Percentiles rank a stretch among this genome's conserved stretches.
These are phyloP conservation scores for Jacaranda mimosifolia DNA, from an alignment of 257 asterid species.

Conservation along the genomic window DNA sequence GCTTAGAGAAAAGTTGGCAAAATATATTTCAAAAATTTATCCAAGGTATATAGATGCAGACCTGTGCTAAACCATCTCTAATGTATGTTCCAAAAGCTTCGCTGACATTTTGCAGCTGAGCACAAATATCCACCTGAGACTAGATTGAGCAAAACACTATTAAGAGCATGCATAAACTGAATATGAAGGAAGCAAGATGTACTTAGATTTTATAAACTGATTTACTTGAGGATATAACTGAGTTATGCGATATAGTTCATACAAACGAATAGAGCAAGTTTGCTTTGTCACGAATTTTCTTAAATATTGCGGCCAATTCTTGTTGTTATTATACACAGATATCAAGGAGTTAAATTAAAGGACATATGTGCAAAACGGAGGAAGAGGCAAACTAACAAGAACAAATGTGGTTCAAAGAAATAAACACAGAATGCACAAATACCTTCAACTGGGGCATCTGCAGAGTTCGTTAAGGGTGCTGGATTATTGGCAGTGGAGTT, in stretches of 20 bases:
- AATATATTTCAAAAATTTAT: background rate
- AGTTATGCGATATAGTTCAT: conserved; percentile 93
- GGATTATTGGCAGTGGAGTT: conserved; percentile 84
- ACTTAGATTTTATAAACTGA: background rate
- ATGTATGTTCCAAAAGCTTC: conserved; percentile 95
- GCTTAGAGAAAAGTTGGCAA: background rate
- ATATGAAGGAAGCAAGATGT: background rate
- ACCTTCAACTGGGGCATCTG: conserved; percentile 98
- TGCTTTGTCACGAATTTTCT: conserved; percentile 99
- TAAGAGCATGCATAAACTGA: background rate
- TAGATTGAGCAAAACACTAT: background rate
- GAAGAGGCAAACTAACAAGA: conserved; percentile 3
- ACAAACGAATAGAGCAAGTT: conserved; percentile 96
- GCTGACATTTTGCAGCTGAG: conserved; percentile 98
- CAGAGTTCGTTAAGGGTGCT: conserved; percentile 81
- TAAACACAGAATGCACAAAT: conserved; percentile 22
- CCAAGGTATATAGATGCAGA: conserved; percentile 34
- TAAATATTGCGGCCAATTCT: conserved; percentile 97
- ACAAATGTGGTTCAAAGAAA: background rate
- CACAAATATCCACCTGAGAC: conserved; percentile 90
- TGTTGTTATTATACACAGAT: conserved; percentile 63
- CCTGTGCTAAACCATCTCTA: conserved; percentile 98
- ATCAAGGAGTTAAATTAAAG: conserved; percentile 7
- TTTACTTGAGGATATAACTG: conserved; percentile 93
- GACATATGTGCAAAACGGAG: background rate